These are phyloP conservation scores for Candolleomyces eurysporus DNA, from an alignment of 768 basidiomycete genomes.

Conservation along the genomic window DNA sequence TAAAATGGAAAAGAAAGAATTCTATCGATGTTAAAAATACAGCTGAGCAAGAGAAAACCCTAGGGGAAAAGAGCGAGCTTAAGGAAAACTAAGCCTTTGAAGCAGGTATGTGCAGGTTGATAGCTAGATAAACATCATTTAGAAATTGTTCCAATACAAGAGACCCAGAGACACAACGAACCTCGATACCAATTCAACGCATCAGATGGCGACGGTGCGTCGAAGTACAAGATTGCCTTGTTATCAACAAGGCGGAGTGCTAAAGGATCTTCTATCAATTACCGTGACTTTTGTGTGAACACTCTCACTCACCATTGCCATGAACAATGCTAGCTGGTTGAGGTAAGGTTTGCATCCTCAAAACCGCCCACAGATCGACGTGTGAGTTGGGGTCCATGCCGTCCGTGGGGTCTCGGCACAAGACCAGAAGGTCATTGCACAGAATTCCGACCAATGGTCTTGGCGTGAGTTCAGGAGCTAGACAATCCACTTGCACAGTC, in stretches of 20 bases:
- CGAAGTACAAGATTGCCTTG: slow-evolving; percentile 89
- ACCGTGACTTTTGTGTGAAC: not conserved
- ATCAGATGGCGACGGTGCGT: slow-evolving; percentile 79
- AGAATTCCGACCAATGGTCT: slow-evolving; percentile 77
- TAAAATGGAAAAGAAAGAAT: not conserved
- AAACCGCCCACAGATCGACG: slow-evolving; percentile 95
- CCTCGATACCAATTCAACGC: slow-evolving; percentile 91
- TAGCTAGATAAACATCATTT: slow-evolving; percentile 47
- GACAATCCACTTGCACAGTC: slow-evolving; percentile 85
- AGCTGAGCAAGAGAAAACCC: not conserved
- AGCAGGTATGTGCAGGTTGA: slow-evolving; percentile 85
- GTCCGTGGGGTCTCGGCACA: slow-evolving; percentile 84
- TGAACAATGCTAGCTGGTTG: slow-evolving; percentile 90
- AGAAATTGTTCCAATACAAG: not conserved
- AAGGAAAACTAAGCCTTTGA: slow-evolving; percentile 58
- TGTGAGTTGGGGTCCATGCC: slow-evolving; percentile 69
- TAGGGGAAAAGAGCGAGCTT: not conserved
- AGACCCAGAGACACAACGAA: slow-evolving; percentile 30
- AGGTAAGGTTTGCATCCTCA: slow-evolving; percentile 91
- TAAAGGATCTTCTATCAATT: slow-evolving; percentile 20
- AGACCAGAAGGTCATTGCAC: slow-evolving; percentile 90
- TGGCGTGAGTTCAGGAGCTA: slow-evolving; percentile 83
- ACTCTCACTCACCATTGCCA: slow-evolving; percentile 59
- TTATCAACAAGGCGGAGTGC: slow-evolving; percentile 88
- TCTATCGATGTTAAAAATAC: not conserved